A percentile compares a stretch with the other conserved stretches of the same genome.
Conservation (phyloP, 148 eudicot genomes). For the Silene uniflora region DNA sequence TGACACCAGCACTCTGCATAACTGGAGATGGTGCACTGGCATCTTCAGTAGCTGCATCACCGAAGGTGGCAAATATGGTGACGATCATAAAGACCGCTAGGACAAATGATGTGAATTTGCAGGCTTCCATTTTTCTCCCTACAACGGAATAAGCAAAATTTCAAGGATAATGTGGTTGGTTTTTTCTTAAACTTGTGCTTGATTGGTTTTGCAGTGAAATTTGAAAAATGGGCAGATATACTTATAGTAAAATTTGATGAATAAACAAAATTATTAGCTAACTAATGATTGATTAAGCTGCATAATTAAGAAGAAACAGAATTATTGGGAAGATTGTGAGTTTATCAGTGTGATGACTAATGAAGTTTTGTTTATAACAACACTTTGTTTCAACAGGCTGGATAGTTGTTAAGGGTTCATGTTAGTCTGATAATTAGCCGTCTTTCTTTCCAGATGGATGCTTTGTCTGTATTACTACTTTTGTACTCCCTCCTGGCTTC, state of each 20-base stretch:
- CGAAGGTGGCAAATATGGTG: constrained; percentile 20
- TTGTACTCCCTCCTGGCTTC: background rate
- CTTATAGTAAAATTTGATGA: constrained; percentile 14
- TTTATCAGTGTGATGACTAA: background rate
- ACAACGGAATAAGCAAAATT: background rate
- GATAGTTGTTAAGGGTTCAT: constrained; percentile 16
- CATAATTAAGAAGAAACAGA: constrained; percentile 27
- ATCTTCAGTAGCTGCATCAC: constrained; percentile 23
- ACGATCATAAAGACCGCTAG: constrained; percentile 20
- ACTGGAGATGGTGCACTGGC: constrained; percentile 40
- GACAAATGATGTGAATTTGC: constrained; percentile 26
- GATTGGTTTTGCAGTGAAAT: background rate
- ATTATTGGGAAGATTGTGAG: constrained; percentile 29
- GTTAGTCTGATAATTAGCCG: constrained; percentile 20
- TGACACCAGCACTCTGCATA: constrained; percentile 40
- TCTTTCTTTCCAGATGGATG: constrained; percentile 22
- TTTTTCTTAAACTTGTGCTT: constrained; percentile 7
- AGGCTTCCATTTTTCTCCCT: constrained; percentile 28
- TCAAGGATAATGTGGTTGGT: background rate
- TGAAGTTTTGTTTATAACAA: background rate
- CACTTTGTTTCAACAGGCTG: constrained; percentile 21
- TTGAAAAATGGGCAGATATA: background rate
- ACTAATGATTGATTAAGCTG: constrained; percentile 23
- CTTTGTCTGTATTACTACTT: constrained; percentile 13
- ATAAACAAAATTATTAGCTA: constrained; percentile 24